Evolutionary conservation across 768 basidiomycete genomes (phyloP), one percentile per base, ranked within the genome.

Genomic region (Suillus discolor): DNA sequence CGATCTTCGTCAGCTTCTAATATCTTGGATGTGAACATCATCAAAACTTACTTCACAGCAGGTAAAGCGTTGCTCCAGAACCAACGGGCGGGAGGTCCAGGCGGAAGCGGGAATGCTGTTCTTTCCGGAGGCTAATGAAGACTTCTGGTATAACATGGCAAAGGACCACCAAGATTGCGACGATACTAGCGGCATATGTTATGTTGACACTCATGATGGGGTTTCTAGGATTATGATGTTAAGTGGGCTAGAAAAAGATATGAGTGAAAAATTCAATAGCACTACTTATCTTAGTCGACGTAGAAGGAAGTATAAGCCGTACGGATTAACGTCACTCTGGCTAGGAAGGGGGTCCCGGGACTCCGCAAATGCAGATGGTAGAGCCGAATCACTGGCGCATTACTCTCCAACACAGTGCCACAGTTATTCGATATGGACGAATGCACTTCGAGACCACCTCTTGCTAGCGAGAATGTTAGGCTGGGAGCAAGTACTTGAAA

Each of bases 101-200:
- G 51, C 25, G 51, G 51, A 16, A 51, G 25, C 16, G 15, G 15
- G 15, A 28, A 25, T 51, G 7, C 8, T 7, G 23, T 16, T 51
- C 25, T 1, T 28, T 28, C 15, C 6, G 0, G 23, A 44, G 42
- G 42, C 6, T 44, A 20, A 44, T 44, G 42, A 51, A 2, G 7
- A 6, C 7, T 25, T 51, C 13, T 8, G 49, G 39, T 44, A 66
- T 13, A 70, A 28, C 5, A 41, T n/a, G 31, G 20, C 18, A 12
- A 57, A 45, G 20, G 20, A 25, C 57, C 15, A 11, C 38, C 8
- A 79, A 74, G 80, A 82, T 66, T 71, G 80, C 28, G 80, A 83
- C 62, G 81, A 81, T 53, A 72, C 75, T 16, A 80, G 80, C 78
- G 81, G 80, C 9, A 80, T 83, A 28, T 38, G 36, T 11, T 38